Base-by-base conservation (phyloP, 2,329 filamentous ascomycete genomes). In the Neofusicoccum sp. region DNA sequence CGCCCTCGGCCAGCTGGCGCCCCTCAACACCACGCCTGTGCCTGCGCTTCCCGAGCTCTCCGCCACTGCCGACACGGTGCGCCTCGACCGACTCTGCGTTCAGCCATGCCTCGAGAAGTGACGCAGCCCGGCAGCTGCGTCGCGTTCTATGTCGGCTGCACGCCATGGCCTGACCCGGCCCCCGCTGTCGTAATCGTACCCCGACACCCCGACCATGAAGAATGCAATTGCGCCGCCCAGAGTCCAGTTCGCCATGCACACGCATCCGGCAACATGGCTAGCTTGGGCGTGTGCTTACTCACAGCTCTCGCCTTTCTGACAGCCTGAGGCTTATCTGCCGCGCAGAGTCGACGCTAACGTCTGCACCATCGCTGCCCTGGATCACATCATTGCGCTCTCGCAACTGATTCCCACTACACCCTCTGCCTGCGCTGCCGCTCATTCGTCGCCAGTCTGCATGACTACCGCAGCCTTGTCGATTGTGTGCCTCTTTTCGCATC, bases 311-410 rank as follows among this genome's bases (percentile, higher is more conserved):
- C 16, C 22, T n/a, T n/a, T n/a, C n/a, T n/a, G n/a, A n/a, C n/a
- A n/a, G n/a, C n/a, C n/a, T n/a, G n/a, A 34, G 16, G 29, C 39
- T 36, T 56, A 45, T 44, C 39, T 39, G 7, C n/a, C 39, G 28
- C 41, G 14, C n/a, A 7, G 11, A 43, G 41, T 5, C 12, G 41
- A 43, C 54, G 54, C 54, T 58, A 58, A 58, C 33, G 41, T 45
- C 29, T 45, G 29, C 61, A 62, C 33, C 61, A 62, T 62, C 61
- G 33, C 9, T 39, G 16, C 49, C 41, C 31, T 9, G 31, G 34
- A 62, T 62, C 61, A 62, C 61, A 56, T 62, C 61, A 62, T 56
- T 50, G 41, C 16, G 39, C 16, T 28, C 14, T 41, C 37, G 39
- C 61, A 31, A 56, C 61, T 6, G 41, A 33, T 49, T 37, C 49